Conservation (phyloP, 176 grass and related monocot genomes). For the Rhynchospora tenuis region DNA sequence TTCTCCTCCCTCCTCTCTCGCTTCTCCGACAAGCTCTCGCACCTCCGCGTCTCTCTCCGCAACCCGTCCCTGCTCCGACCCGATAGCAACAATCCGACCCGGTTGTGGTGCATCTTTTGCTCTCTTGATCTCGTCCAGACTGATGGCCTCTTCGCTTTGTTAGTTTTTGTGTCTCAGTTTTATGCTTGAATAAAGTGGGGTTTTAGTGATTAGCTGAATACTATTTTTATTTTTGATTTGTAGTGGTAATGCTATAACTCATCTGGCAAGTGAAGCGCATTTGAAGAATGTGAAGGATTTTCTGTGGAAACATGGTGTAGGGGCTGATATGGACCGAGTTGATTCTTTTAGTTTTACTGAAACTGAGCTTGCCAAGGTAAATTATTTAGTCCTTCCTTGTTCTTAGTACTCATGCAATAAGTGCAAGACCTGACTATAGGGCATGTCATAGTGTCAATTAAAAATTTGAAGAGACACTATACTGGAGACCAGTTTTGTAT, state of each 20-base stretch:
- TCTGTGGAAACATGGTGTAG: slow-evolving; percentile 60
- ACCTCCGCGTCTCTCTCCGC: slow-evolving; percentile 45
- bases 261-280: slow-evolving; percentile 64
- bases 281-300: slow-evolving; percentile 58
- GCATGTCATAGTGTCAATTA: neutral
- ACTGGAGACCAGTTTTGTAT: neutral
- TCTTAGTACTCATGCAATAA: neutral
- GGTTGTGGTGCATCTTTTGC: slow-evolving; percentile 77
- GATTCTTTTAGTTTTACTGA: slow-evolving; percentile 68
- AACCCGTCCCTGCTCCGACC: slow-evolving; percentile 19
- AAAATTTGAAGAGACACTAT: neutral
- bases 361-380: slow-evolving; percentile 55
- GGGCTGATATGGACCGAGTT: slow-evolving; percentile 41
- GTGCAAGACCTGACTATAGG: neutral
- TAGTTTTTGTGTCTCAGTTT: slow-evolving; percentile 9
- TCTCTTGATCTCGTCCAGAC: slow-evolving; percentile 41
- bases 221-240: neutral
- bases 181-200: neutral
- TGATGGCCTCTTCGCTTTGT: slow-evolving; percentile 55
- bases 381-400: neutral
- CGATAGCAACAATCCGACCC: neutral
- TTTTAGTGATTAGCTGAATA: neutral
- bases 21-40: slow-evolving; percentile 60
- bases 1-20: slow-evolving; percentile 42
- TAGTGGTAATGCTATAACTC: slow-evolving; percentile 64